phyloP scores from a whole-genome alignment of 2,329 filamentous ascomycete species.

The Stromatinia cepivora region DNA sequence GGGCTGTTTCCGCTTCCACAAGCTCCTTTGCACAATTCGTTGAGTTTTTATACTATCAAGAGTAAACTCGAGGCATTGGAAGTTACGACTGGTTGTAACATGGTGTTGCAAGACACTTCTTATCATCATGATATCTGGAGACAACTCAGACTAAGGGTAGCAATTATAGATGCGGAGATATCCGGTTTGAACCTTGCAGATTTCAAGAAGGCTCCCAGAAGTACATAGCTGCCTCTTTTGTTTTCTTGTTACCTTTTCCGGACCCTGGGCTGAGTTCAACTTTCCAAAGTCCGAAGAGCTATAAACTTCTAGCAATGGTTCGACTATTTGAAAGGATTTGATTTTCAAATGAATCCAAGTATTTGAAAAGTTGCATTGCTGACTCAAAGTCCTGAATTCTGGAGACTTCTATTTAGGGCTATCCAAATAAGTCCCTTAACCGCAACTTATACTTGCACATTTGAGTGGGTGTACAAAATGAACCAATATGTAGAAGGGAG shows the following conservation, averaged over 20 bases:
- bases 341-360: too few relatives aligned
- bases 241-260: neutral
- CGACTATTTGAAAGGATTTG: too few relatives aligned
- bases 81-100: neutral
- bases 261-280: too few relatives aligned
- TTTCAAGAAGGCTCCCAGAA: neutral
- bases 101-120: neutral
- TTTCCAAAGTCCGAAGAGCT: too few relatives aligned
- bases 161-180: neutral
- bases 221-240: neutral
- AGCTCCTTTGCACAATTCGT: neutral
- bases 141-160: rapidly evolving
- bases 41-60: neutral
- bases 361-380: too few relatives aligned
- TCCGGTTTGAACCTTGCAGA: neutral
- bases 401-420: neutral
- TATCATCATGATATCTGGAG: neutral
- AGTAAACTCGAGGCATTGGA: neutral
- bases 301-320: too few relatives aligned
- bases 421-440: neutral
- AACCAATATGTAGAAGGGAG: too few relatives aligned
- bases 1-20: neutral
- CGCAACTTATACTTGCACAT: neutral
- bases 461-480: too few relatives aligned
- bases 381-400: too few relatives aligned